A percentile compares a stretch with the other conserved stretches of the same genome.
These are phyloP conservation scores for Neurospora terricola DNA, from an alignment of 495 filamentous ascomycete species.

Conservation along the genomic window DNA sequence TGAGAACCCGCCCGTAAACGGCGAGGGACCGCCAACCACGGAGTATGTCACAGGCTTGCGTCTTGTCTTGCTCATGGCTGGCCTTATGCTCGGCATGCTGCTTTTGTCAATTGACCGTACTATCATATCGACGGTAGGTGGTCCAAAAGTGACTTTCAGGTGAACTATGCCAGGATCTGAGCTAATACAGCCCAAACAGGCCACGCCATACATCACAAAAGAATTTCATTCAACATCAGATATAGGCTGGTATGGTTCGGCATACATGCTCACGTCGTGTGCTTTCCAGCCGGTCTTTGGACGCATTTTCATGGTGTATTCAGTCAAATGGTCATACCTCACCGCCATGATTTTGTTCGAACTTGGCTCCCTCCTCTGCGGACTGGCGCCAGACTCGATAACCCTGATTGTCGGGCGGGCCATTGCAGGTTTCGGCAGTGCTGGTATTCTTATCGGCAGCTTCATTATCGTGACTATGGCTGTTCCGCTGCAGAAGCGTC, in stretches of 20 bases:
- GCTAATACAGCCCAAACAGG: conserved; percentile 4
- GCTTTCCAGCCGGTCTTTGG: conserved; percentile 40
- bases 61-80: conserved; percentile 20
- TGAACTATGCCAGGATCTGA: too few species aligned
- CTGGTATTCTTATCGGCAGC: conserved; percentile 30
- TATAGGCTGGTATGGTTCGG: conserved; percentile 48
- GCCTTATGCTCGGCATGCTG: conserved; percentile 30
- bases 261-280: conserved; percentile 39
- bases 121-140: conserved; percentile 32
- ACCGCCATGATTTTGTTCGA: conserved; percentile 35
- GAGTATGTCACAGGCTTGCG: conserved; percentile 20
- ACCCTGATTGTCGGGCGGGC: conserved; percentile 49
- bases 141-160: too few species aligned
- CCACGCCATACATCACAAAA: conserved; percentile 28
- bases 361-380: conserved; percentile 46
- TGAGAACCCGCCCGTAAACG: neutral
- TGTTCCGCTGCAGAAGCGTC: conserved; percentile 31
- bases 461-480: conserved; percentile 45
- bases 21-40: neutral
- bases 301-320: conserved; percentile 38
- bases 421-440: conserved; percentile 43
- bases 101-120: conserved; percentile 34
- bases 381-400: conserved; percentile 38
- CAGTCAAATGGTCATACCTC: conserved; percentile 35
- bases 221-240: conserved; percentile 38